Evolutionary conservation across 1,284 basidiomycete species (phyloP).

Genomic region (Grifola frondosa): DNA sequence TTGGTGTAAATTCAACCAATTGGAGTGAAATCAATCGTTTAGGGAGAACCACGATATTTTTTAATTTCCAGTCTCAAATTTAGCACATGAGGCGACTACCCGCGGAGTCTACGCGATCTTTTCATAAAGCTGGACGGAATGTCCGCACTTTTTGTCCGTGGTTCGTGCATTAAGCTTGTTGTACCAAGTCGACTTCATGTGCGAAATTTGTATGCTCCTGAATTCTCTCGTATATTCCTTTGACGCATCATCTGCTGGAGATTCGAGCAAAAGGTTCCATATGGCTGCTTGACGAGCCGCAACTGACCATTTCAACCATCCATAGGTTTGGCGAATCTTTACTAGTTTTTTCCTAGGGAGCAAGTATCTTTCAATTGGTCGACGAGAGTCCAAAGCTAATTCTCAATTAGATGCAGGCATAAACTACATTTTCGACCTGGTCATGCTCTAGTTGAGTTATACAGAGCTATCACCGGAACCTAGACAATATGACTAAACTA

Average conservation of each 20-base stretch:
- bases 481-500: background rate
- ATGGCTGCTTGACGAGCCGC: too few relatives aligned
- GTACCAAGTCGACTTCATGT: too few relatives aligned
- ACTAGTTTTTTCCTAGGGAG: slow-evolving; percentile 80
- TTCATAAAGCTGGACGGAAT: too few relatives aligned
- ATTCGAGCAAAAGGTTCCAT: too few relatives aligned
- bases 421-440: slow-evolving; percentile 68
- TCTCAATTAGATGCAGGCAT: slow-evolving; percentile 52
- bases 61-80: too few relatives aligned
- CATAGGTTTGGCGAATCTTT: slow-evolving; percentile 78
- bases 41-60: background rate
- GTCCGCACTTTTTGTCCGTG: too few relatives aligned
- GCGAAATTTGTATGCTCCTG: too few relatives aligned
- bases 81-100: too few relatives aligned
- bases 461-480: background rate
- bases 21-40: background rate
- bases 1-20: background rate
- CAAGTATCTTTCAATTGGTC: slow-evolving; percentile 32
- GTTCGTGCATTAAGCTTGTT: too few relatives aligned
- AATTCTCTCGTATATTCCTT: background rate
- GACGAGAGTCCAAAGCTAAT: background rate
- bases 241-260: background rate
- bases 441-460: slow-evolving; percentile 70
- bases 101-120: too few relatives aligned
- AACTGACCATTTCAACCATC: too few relatives aligned